These are phyloP conservation scores for Boletus rubescentipes DNA, from an alignment of 768 basidiomycete species.

Conservation along the genomic window DNA sequence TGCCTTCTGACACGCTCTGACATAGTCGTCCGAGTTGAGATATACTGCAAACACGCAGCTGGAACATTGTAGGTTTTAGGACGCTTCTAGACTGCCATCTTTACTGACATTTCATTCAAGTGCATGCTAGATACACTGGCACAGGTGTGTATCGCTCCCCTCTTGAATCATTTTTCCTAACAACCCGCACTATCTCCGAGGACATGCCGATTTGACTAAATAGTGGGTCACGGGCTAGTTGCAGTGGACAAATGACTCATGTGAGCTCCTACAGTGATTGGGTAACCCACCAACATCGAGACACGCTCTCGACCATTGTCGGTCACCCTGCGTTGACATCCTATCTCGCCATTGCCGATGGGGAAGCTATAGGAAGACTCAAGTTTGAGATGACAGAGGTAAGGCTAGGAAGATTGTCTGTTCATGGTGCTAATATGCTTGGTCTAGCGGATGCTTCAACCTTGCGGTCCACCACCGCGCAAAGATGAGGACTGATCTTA, in stretches of 20 bases:
- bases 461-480: conserved; percentile 87
- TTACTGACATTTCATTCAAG: conserved; percentile 41
- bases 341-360: conserved; percentile 91
- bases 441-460: conserved; percentile 85
- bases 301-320: conserved; percentile 90
- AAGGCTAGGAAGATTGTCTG: neutral
- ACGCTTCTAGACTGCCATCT: neutral
- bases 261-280: conserved; percentile 68
- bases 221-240: conserved; percentile 59
- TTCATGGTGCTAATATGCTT: conserved; percentile 24
- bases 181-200: conserved; percentile 37
- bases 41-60: conserved; percentile 97
- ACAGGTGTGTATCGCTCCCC: conserved; percentile 60
- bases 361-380: conserved; percentile 83
- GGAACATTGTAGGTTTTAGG: conserved; percentile 73
- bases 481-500: conserved; percentile 75
- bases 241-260: conserved; percentile 2
- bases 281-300: conserved; percentile 96
- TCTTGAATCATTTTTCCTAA: conserved; percentile 7
- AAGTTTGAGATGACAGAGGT: conserved; percentile 98
- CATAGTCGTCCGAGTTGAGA: conserved; percentile 84
- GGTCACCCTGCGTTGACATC: conserved; percentile 86
- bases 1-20: neutral
- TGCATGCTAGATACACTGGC: conserved; percentile 94
- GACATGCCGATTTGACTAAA: conserved; percentile 95